Base-by-base conservation (phyloP, 495 filamentous ascomycete species). In the Penicillium robsamsonii region DNA sequence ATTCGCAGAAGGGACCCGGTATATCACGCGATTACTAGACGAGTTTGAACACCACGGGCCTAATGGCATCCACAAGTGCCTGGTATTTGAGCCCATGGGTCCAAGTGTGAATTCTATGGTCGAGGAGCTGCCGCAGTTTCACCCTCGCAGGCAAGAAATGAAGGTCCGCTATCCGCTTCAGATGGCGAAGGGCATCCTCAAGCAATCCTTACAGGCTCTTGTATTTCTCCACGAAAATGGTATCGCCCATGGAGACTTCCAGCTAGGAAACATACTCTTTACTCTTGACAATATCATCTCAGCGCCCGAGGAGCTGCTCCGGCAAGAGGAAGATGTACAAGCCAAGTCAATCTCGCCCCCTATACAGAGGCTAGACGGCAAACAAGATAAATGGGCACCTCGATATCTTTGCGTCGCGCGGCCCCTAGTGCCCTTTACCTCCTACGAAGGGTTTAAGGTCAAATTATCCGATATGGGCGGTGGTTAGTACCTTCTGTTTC, bases 51-150 rank as follows among this genome's bases (percentile, higher is more conserved):
- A 76, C 53, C 31, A 51, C 31, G 76, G 76, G 8, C 78, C 77
- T 8, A 81, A 81, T 62, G 79, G 80, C 3, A 61, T 60, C 8
- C 79, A 81, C 58, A 63, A 61, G 12, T 81, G 79, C 42, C 69
- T 83, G 9, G 75, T 81, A 33, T 72, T 78, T 59, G 74, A 81
- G 54, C 64, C 66, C 10, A 72, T 81, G 72, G 77, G 77, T 29
- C 73, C 76, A 9, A 72, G 60, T 66, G 64, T 69, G 13, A 63
- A 63, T 46, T 64, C 44, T 31, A 70, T 70, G 64, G 64, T 70
- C 10, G 67, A 72, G 56, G 63, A 71, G 57, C 57, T 67, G 40
- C 62, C 64, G 29, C 62, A 62, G 31, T 67, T 68, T 50, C 66
- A 69, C 46, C 62, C 53, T 52, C 58, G 56, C 29, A 55, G 20